phyloP scores from a whole-genome alignment of 2,329 filamentous ascomycete species.

The Talaromyces albobiverticillius region DNA sequence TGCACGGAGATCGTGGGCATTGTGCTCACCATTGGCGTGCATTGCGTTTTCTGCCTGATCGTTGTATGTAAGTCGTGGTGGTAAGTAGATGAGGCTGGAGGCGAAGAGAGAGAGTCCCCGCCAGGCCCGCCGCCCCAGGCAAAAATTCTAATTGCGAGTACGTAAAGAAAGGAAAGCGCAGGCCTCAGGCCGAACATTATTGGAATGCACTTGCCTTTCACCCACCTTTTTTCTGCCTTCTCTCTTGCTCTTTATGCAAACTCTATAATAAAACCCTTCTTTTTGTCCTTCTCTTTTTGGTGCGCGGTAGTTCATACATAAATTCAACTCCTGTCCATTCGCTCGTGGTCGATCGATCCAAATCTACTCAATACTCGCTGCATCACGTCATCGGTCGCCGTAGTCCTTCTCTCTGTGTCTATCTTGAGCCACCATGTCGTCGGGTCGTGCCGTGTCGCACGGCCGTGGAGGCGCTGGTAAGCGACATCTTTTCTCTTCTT shows the following conservation, averaged over 20 bases:
- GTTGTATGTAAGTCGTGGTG: no score
- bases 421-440: slow-evolving; percentile 15
- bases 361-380: no score
- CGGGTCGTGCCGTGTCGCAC: slow-evolving; percentile 53
- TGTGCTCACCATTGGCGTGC: not conserved
- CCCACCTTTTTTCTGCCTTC: not conserved
- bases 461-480: slow-evolving; percentile 73
- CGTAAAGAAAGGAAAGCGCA: not conserved
- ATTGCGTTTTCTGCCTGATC: not conserved
- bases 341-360: not conserved
- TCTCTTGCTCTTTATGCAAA: slow-evolving; percentile 16
- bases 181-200: not conserved
- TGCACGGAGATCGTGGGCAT: not conserved
- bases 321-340: not conserved
- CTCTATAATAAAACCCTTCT: slow-evolving; percentile 33
- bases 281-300: slow-evolving; percentile 27
- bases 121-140: not conserved
- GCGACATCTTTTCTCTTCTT: slow-evolving; percentile 16
- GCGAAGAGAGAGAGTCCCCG: not conserved
- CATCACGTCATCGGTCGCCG: not conserved
- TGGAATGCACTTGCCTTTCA: not conserved
- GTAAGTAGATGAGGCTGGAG: not conserved
- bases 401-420: not conserved
- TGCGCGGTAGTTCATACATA: not conserved
- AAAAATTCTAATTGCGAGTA: not conserved